These are phyloP conservation scores for Leccinum subtestaceum DNA, from an alignment of 768 basidiomycete species.

Conservation along the genomic window DNA sequence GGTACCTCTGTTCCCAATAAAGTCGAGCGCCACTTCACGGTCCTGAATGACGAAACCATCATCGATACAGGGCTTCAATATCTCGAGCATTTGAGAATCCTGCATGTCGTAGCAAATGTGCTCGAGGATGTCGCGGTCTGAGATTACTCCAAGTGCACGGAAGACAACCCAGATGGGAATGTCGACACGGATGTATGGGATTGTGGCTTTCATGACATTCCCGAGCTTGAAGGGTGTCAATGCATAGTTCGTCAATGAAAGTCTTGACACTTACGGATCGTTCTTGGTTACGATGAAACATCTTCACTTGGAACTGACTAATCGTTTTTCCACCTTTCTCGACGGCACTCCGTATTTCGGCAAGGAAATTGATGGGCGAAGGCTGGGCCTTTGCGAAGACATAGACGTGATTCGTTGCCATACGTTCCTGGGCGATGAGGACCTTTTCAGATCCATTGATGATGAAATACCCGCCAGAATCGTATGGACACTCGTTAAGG, in stretches of 20 bases:
- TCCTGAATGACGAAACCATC: conserved; percentile 98
- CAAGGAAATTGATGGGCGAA: conserved; percentile 91
- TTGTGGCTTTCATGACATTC: conserved; percentile 93
- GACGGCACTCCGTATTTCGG: conserved; percentile 95
- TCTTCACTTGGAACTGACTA: conserved; percentile 96
- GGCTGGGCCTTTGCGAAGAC: conserved; percentile 98
- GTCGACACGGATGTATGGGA: conserved; percentile 97
- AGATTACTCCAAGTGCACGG: conserved; percentile 94
- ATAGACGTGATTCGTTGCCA: conserved; percentile 99
- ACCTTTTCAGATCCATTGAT: conserved; percentile 99
- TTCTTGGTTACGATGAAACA: conserved; percentile 89
- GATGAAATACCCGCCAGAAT: conserved; percentile 98
- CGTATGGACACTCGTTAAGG: conserved; percentile 97
- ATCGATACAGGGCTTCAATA: conserved; percentile 97
- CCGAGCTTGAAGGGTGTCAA: conserved; percentile 52
- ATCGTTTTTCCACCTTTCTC: conserved; percentile 99
- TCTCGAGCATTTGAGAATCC: conserved; percentile 94
- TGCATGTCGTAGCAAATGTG: conserved; percentile 99
- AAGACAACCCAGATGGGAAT: conserved; percentile 99
- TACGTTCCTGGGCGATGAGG: conserved; percentile 98
- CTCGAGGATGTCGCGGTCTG: conserved; percentile 95
- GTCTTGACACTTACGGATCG: conserved; percentile 60
- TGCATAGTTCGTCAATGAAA: neutral
- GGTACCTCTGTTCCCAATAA: conserved; percentile 97
- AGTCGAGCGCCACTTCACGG: conserved; percentile 94